phyloP scores from a whole-genome alignment of 306 rosid genomes.

The Vachellia collinsii region DNA sequence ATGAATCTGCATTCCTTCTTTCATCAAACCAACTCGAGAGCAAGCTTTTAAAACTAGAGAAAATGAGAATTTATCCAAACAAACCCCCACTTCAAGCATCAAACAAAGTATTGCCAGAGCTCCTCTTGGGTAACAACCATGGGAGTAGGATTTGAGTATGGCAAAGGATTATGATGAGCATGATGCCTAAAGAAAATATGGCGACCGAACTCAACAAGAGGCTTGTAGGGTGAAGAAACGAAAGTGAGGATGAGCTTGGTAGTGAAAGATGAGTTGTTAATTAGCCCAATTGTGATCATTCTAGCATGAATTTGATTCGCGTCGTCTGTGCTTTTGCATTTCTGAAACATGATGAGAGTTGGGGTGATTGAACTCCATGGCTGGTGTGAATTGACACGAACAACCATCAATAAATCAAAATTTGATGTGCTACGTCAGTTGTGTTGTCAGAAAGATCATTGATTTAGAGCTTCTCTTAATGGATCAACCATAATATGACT shows the following conservation, averaged over 20 bases:
- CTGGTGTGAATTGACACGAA: conserved; percentile 40
- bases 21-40: conserved; percentile 56
- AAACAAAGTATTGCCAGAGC: conserved; percentile 53
- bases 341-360: conserved; percentile 47
- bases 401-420: neutral
- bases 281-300: conserved; percentile 57
- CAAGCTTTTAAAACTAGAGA: conserved; percentile 76
- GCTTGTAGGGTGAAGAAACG: conserved; percentile 62
- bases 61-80: conserved; percentile 61
- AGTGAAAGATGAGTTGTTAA: conserved; percentile 43
- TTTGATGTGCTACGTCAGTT: conserved; percentile 1
- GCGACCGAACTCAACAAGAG: conserved; percentile 67
- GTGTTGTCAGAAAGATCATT: neutral
- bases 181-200: conserved; percentile 59
- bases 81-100: conserved; percentile 70
- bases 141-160: conserved; percentile 70
- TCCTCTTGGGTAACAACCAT: conserved; percentile 59
- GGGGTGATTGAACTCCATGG: conserved; percentile 60
- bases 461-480: neutral
- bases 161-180: conserved; percentile 45
- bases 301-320: conserved; percentile 66
- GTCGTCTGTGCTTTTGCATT: conserved; percentile 58
- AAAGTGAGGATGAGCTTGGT: conserved; percentile 60
- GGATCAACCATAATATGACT: no score
- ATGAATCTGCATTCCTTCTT: conserved; percentile 67